Evolutionary conservation across 345 rosid species (phyloP).

Genomic region (Trapa bicornis): DNA sequence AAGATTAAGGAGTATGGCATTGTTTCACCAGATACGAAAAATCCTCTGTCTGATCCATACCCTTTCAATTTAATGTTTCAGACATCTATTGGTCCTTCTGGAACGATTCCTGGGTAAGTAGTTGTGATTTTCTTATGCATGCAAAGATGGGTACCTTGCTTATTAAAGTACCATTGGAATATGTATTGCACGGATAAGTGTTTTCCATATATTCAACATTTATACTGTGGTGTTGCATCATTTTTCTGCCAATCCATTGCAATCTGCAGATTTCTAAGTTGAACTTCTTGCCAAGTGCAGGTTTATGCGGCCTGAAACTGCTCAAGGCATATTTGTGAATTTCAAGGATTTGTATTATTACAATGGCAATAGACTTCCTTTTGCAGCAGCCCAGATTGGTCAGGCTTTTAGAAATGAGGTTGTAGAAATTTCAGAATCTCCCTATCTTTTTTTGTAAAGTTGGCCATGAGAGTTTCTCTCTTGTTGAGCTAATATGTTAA

Average conservation of each 20-base stretch:
- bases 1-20: conserved; percentile 78
- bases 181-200: background rate
- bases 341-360: conserved; percentile 82
- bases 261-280: background rate
- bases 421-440: conserved; percentile 6
- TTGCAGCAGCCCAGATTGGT: conserved; percentile 98
- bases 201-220: background rate
- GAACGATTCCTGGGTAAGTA: conserved; percentile 63
- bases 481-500: no score
- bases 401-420: conserved; percentile 99
- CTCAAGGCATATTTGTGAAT: conserved; percentile 94
- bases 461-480: background rate
- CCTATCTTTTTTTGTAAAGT: background rate
- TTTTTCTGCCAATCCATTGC: background rate
- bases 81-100: conserved; percentile 95
- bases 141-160: background rate
- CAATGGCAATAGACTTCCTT: conserved; percentile 86
- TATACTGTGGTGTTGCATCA: background rate
- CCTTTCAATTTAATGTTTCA: conserved; percentile 95
- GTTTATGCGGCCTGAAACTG: conserved; percentile 97
- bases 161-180: background rate
- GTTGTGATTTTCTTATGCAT: background rate
- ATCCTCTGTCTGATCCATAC: conserved; percentile 75
- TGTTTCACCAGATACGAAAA: conserved; percentile 68
- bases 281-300: conserved; percentile 25